phyloP scores from a whole-genome alignment of 768 basidiomycete species.

The Cystofilobasidium capitatum region DNA sequence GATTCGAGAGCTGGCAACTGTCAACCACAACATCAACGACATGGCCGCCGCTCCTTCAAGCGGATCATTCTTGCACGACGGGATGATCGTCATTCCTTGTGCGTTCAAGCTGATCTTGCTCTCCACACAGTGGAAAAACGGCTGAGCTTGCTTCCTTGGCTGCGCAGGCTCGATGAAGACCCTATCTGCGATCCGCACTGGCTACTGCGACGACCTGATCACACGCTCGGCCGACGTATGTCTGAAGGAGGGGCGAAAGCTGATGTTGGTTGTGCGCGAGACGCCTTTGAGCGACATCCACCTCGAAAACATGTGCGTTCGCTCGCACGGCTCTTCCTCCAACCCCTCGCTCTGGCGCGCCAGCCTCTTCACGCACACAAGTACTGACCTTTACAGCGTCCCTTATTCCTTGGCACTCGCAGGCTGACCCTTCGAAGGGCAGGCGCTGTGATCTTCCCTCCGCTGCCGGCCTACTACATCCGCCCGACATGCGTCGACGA shows the following conservation, averaged over 20 bases:
- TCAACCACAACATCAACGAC: conserved; percentile 4
- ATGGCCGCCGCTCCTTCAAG: conserved; percentile 8
- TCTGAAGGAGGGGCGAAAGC: conserved; percentile 15
- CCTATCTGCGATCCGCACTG: conserved; percentile 11
- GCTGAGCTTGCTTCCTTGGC: background rate
- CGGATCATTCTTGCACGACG: conserved; percentile 18
- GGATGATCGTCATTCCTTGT: conserved; percentile 18
- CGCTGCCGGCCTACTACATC: conserved; percentile 15
- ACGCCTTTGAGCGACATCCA: conserved; percentile 17
- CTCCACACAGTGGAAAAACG: too few relatives aligned
- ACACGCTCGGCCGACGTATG: conserved; percentile 17
- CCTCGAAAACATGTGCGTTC: conserved; percentile 16
- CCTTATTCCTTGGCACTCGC: background rate
- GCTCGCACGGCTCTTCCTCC: background rate
- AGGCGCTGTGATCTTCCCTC: conserved; percentile 16
- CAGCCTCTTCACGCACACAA: background rate
- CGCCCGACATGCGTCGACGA: conserved; percentile 12
- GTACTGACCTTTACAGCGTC: background rate
- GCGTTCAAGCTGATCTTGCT: background rate
- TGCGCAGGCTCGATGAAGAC: conserved; percentile 20
- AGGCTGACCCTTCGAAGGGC: conserved; percentile 20
- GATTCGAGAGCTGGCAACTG: conserved; percentile 6
- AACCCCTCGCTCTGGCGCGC: background rate
- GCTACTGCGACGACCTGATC: conserved; percentile 17
- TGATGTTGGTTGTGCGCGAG: conserved; percentile 15